A percentile compares a stretch with the other conserved stretches of the same genome.
These are phyloP conservation scores for Petrea volubilis DNA, from an alignment of 257 asterid species.

Conservation along the genomic window DNA sequence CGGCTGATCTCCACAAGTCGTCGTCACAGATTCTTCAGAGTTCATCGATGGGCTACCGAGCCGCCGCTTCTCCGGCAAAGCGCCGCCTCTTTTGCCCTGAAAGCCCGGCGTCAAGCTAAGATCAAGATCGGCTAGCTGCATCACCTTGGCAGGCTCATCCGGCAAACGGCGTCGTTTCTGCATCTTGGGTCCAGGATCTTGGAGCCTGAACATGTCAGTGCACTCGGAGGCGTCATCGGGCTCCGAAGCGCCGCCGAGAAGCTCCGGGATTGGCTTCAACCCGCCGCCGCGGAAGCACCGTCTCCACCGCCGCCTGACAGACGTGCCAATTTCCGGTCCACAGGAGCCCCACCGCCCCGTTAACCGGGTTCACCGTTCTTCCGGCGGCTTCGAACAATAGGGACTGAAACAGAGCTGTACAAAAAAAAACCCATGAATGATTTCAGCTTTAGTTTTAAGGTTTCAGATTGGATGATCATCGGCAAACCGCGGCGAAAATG, in stretches of 20 bases:
- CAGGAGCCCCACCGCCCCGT: slow-evolving; percentile 60
- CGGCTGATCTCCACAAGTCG: slow-evolving; percentile 53
- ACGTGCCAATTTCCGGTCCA: slow-evolving; percentile 61
- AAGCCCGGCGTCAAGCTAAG: slow-evolving; percentile 58
- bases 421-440: background rate
- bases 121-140: slow-evolving; percentile 62
- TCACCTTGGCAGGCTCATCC: slow-evolving; percentile 37
- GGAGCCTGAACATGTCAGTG: slow-evolving; percentile 37
- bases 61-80: slow-evolving; percentile 45
- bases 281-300: slow-evolving; percentile 58
- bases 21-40: slow-evolving; percentile 77
- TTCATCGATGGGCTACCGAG: slow-evolving; percentile 75
- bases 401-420: slow-evolving; percentile 55
- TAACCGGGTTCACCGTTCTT: slow-evolving; percentile 60
- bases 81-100: slow-evolving; percentile 14
- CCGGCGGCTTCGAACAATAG: slow-evolving; percentile 62
- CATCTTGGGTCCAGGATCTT: slow-evolving; percentile 24
- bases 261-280: slow-evolving; percentile 45
- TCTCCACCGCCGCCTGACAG: slow-evolving; percentile 68
- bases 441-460: background rate
- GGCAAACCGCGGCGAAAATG: background rate
- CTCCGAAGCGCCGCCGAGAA: slow-evolving; percentile 37
- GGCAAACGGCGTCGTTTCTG: slow-evolving; percentile 55
- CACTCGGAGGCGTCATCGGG: slow-evolving; percentile 59
- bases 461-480: background rate